A percentile compares a stretch with the other conserved stretches of the same genome.
These are phyloP conservation scores for Sparassis latifolia DNA, from an alignment of 1,284 basidiomycete species.

Conservation along the genomic window DNA sequence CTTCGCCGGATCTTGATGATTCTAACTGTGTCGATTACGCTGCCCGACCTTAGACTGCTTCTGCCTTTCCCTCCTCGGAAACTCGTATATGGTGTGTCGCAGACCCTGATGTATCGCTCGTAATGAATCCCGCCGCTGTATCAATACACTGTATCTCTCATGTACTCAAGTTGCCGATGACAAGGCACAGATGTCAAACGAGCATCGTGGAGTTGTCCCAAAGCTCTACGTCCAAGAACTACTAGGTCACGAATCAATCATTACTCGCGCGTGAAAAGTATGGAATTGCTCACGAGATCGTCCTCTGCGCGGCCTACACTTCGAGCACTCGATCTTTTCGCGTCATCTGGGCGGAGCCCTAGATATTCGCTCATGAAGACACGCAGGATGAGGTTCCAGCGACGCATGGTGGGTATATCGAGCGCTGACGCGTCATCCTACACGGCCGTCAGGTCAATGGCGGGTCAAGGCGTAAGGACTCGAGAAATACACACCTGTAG, in stretches of 20 bases:
- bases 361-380: slow-evolving; percentile 92
- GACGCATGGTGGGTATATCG: slow-evolving; percentile 79
- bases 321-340: background rate
- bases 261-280: background rate
- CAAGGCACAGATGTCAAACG: too few species aligned
- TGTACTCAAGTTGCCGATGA: too few species aligned
- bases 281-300: slow-evolving; percentile 14
- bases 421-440: slow-evolving; percentile 88
- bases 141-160: too few species aligned
- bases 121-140: too few species aligned
- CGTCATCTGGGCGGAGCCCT: slow-evolving; percentile 46
- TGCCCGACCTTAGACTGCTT: too few species aligned
- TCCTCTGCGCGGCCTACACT: slow-evolving; percentile 7
- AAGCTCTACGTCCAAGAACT: slow-evolving; percentile 2
- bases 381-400: slow-evolving; percentile 87
- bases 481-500: slow-evolving; percentile 43
- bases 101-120: too few species aligned
- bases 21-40: too few species aligned
- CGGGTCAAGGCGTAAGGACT: background rate
- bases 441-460: background rate
- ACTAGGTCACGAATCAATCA: slow-evolving; percentile 3
- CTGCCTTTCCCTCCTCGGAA: too few species aligned
- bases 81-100: too few species aligned
- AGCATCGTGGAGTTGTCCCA: too few species aligned
- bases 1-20: too few species aligned